These are phyloP conservation scores for Diaporthe capsici DNA, from an alignment of 2,329 filamentous ascomycete species.

Conservation along the genomic window DNA sequence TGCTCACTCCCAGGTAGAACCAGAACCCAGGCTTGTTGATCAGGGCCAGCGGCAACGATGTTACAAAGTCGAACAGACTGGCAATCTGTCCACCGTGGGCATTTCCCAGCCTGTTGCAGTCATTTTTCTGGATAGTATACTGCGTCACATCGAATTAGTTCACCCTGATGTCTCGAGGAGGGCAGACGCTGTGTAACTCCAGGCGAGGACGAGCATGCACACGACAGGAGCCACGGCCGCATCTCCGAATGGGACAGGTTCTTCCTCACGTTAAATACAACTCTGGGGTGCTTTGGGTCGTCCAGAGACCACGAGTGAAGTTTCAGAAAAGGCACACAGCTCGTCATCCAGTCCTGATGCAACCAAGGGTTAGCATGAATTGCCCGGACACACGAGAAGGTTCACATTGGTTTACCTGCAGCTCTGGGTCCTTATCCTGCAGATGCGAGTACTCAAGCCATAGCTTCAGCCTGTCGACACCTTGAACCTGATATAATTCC, in stretches of 20 bases:
- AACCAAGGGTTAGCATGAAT: background rate
- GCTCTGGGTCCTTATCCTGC: constrained; percentile 31
- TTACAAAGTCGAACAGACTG: constrained; percentile 77
- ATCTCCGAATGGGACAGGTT: background rate
- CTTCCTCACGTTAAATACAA: constrained; percentile 21
- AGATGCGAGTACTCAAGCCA: constrained; percentile 26
- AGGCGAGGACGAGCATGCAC: background rate
- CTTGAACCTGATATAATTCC: constrained; percentile 24
- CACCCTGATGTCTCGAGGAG: constrained; percentile 32
- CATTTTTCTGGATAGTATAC: constrained; percentile 63
- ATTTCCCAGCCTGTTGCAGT: constrained; percentile 68
- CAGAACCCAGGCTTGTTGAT: constrained; percentile 73
- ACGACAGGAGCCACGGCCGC: background rate
- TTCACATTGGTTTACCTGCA: constrained; percentile 32
- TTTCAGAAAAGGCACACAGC: constrained; percentile 27
- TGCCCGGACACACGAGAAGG: background rate
- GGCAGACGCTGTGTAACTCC: background rate
- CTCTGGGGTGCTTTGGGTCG: constrained; percentile 37
- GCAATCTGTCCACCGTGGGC: constrained; percentile 75
- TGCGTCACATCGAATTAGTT: constrained; percentile 45
- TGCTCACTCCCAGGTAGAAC: constrained; percentile 73
- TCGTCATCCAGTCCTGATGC: constrained; percentile 35
- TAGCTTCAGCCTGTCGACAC: constrained; percentile 42
- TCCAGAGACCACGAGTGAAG: constrained; percentile 39
- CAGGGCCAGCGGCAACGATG: constrained; percentile 70